Evolutionary conservation across 768 basidiomycete genomes (phyloP).

Genomic region (Thelephora ganbajun): DNA sequence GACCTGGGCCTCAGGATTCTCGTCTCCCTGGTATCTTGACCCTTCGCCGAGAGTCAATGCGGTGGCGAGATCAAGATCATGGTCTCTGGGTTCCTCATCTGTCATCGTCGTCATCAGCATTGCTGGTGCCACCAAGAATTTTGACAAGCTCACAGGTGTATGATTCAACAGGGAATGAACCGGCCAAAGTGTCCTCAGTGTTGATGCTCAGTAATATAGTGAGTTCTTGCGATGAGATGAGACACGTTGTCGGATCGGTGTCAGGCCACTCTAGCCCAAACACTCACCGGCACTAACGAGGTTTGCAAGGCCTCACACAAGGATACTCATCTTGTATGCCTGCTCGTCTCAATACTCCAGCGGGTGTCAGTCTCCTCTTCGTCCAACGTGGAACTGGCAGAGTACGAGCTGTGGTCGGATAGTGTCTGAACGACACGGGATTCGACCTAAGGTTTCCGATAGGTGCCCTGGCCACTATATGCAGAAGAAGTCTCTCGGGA

Average conservation of each 20-base stretch:
- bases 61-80: conserved; percentile 66
- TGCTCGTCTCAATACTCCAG: no score
- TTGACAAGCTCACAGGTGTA: conserved; percentile 87
- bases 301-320: no score
- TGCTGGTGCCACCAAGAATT: conserved; percentile 73
- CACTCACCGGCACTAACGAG: no score
- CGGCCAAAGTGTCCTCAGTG: conserved; percentile 92
- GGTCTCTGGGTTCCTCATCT: conserved; percentile 37
- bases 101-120: conserved; percentile 59
- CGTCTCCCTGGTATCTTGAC: conserved; percentile 58
- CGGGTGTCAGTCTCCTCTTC: no score
- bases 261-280: no score
- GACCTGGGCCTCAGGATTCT: conserved; percentile 87
- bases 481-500: no score
- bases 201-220: conserved; percentile 92
- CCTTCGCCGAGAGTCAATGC: conserved; percentile 72
- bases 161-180: conserved; percentile 88
- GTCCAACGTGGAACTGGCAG: no score
- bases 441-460: no score
- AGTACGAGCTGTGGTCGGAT: no score
- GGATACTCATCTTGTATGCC: no score
- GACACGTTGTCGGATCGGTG: conserved; percentile 73
- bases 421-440: no score
- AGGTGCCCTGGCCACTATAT: no score
- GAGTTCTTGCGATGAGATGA: conserved; percentile 85